Conservation (phyloP, 805 yeast species). For the Nakazawaea pomicola region DNA sequence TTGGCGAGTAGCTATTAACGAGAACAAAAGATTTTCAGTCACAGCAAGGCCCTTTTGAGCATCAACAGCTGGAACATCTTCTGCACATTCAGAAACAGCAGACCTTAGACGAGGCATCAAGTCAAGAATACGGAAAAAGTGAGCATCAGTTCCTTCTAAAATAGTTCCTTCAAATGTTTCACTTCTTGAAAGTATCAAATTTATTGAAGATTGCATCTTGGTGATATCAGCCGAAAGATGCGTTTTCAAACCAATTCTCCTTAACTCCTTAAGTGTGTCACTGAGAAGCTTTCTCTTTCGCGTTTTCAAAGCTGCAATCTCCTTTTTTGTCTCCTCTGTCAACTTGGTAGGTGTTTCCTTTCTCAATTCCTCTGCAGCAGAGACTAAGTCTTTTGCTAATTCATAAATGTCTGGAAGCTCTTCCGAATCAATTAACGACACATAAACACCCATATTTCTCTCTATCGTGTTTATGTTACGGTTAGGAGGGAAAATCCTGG, state of each 20-base stretch:
- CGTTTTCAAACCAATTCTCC: conserved; percentile 70
- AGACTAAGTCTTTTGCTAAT: conserved; percentile 48
- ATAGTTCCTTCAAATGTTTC: conserved; percentile 35
- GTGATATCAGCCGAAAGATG: conserved; percentile 63
- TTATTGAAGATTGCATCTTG: conserved; percentile 55
- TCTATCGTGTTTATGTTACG: conserved; percentile 43
- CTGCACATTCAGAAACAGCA: conserved; percentile 52
- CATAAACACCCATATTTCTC: conserved; percentile 51
- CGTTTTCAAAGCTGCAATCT: conserved; percentile 64
- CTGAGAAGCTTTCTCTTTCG: conserved; percentile 78
- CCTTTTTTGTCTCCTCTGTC: conserved; percentile 72
- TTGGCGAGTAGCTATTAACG: conserved; percentile 48
- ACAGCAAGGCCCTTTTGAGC: conserved; percentile 73
- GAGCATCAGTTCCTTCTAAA: conserved; percentile 40
- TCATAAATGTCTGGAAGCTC: conserved; percentile 45
- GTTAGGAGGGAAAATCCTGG: conserved; percentile 41
- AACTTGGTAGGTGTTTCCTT: conserved; percentile 71
- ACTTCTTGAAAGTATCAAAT: conserved; percentile 53
- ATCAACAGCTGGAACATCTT: conserved; percentile 72
- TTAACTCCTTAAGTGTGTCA: conserved; percentile 68
- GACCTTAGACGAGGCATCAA: conserved; percentile 74
- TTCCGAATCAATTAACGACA: conserved; percentile 21
- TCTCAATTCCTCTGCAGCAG: conserved; percentile 57
- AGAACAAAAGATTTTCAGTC: conserved; percentile 62
- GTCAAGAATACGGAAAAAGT: conserved; percentile 70